Conservation (phyloP, 176 grass and related monocot species). For the Triticum timopheevii region DNA sequence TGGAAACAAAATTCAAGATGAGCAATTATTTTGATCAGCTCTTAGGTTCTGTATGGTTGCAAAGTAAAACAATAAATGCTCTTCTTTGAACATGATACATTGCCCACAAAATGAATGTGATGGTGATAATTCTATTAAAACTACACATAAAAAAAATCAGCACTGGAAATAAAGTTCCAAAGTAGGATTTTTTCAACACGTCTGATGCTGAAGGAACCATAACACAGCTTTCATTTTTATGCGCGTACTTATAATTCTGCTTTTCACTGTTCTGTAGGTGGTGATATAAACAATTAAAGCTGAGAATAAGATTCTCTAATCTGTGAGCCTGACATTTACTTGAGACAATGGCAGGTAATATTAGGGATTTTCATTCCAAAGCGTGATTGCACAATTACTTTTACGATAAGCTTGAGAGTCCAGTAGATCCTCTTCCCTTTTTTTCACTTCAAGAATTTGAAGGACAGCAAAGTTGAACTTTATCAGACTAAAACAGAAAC, state of each 20-base stretch:
- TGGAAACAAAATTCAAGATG: neutral
- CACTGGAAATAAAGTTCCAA: neutral
- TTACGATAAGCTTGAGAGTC: neutral
- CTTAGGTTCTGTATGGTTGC: neutral
- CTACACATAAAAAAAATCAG: neutral
- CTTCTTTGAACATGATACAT: constrained; percentile 8
- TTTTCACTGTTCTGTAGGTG: constrained; percentile 12
- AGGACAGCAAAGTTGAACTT: neutral
- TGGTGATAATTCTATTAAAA: neutral
- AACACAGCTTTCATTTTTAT: constrained; percentile 2
- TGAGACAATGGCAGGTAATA: neutral
- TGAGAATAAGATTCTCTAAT: constrained; percentile 15
- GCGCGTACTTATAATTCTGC: neutral
- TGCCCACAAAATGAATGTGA: neutral
- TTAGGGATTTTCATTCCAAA: constrained; percentile 1
- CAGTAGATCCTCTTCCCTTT: neutral
- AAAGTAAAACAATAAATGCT: neutral
- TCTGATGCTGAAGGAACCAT: constrained; percentile 33
- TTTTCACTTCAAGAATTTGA: neutral
- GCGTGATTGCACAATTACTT: neutral
- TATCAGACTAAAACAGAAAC: neutral
- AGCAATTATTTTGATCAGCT: too few relatives aligned
- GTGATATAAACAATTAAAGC: constrained; percentile 27
- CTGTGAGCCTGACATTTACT: constrained; percentile 15
- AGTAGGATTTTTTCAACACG: neutral